Base-by-base conservation (phyloP, 257 asterid species). In the Plantago elongata region DNA sequence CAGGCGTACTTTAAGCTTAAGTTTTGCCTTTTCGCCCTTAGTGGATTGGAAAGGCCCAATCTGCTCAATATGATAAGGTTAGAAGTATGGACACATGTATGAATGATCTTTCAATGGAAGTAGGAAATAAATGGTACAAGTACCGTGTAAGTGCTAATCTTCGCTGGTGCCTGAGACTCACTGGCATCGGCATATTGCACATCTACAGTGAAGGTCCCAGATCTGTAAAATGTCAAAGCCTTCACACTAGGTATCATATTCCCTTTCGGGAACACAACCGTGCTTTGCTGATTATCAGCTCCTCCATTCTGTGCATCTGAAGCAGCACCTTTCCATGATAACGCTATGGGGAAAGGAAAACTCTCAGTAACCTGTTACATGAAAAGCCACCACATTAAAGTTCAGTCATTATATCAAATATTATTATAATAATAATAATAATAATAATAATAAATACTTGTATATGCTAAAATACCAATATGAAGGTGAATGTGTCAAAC, bases 121-220 rank as follows among this genome's bases (percentile, higher is more conserved):
- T 13, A 2, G 5, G 17, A 16, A 51, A 15, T 11, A 6, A 3
- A 22, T 51, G 22, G 15, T 15, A 22, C 5, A 65, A 43, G 64
- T 90, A 90, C 98, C 80, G 91, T 85, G 73, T 83, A 88, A n/a
- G 86, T 80, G 75, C 98, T 88, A 66, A 90, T 90, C 64, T 84
- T 88, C 61, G 94, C 69, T 0, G 85, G 89, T 68, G 84, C 88
- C 68, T 85, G 89, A 78, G 88, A 63, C 48, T 80, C 98, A 45
- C 66, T 79, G 63, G 66, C 86, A 74, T 90, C 96, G 61, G 88
- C 84, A 78, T 85, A 90, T 49, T 75, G 88, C 9, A 84, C 82
- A 77, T 85, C 96, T 50, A 84, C 47, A 3, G 86, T 59, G 72
- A 88, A 90, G 27, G 91, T 83, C 13, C 78, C 82, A 58, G 98